These are phyloP conservation scores for Phytopythium litorale DNA, from an alignment of 352 stramenopile genomes.

Conservation along the genomic window DNA sequence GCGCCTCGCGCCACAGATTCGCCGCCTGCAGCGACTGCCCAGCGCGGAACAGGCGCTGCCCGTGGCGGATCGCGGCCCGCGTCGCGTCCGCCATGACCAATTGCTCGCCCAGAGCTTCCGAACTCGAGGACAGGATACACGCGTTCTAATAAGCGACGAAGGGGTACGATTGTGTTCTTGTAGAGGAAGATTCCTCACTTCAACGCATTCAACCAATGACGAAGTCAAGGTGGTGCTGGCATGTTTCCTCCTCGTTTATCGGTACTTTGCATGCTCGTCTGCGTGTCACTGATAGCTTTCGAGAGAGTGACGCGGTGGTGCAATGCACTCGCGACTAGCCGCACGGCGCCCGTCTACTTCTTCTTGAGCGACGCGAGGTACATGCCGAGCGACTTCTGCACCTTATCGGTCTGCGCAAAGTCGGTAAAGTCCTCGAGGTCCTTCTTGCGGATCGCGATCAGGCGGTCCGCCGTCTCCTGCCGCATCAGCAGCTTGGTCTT, in stretches of 20 bases:
- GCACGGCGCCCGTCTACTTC: slow-evolving; percentile 22
- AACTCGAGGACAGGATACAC: slow-evolving; percentile 1
- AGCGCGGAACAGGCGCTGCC: slow-evolving; percentile 29
- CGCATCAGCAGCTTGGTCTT: slow-evolving; percentile 80
- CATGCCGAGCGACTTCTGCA: slow-evolving; percentile 73
- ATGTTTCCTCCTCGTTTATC: background rate
- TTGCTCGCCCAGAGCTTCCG: background rate
- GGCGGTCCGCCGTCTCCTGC: slow-evolving; percentile 58
- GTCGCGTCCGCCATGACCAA: slow-evolving; percentile 12
- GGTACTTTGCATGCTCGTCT: background rate
- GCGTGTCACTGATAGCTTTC: background rate
- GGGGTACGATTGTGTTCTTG: slow-evolving; percentile 6
- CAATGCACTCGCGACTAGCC: too few relatives aligned
- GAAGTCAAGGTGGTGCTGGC: too few relatives aligned
- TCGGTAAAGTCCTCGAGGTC: slow-evolving; percentile 70
- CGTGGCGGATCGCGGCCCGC: slow-evolving; percentile 28
- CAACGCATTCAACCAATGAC: background rate
- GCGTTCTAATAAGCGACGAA: slow-evolving; percentile 5
- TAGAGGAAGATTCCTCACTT: slow-evolving; percentile 13
- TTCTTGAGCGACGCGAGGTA: slow-evolving; percentile 84
- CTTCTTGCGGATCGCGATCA: slow-evolving; percentile 42
- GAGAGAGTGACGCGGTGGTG: too few relatives aligned
- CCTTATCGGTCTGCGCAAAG: slow-evolving; percentile 77
- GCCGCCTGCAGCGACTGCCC: slow-evolving; percentile 31
- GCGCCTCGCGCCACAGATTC: slow-evolving; percentile 43